Evolutionary conservation across 768 basidiomycete genomes (phyloP), one percentile per base, ranked within the genome.

Genomic region (Sistotremastrum niveocremeum): DNA sequence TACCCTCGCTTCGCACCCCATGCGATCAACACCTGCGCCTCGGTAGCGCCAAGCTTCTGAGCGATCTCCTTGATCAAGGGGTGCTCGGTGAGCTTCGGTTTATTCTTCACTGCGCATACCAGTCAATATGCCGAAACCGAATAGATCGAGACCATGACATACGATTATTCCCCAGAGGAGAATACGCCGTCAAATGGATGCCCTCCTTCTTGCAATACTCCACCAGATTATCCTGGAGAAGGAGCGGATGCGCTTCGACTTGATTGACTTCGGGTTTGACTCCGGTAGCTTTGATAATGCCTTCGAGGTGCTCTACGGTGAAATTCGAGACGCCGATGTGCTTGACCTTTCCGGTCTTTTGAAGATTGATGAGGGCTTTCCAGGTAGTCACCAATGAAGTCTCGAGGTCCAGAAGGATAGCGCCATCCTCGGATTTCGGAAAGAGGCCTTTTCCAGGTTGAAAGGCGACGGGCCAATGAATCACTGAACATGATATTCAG

Each of bases 281-380:
- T 7, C 77, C 79, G 30, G 84, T 84, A 3, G 77, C 79, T 28
- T 71, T 61, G 49, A 76, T 77, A 55, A 91, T 71, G 7, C 69
- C 79, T 58, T 84, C 64, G 46, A 91, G 60, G 41, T 82, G 70
- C 37, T 68, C 66, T 45, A 79, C 62, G 11, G 72, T 76, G 63
- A 86, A 87, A 73, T 91, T 91, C 54, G 81, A 84, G 4, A 93
- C 85, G 46, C 87, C 88, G 51, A 91, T 65, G 1, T 74, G 69
- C 57, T 66, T 72, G 57, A 81, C 81, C 71, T 89, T 90, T 49
- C 69, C 68, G 0, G 76, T 74, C 57, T 79, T 74, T 9, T 70
- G 74, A 7, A 90, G 73, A 37, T 68, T 68, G 51, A 84, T 69
- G 76, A 90, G 71, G 9, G 83, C 84, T 54, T 76, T 80, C 85